Base-by-base conservation (phyloP, 768 basidiomycete genomes). In the Russula griseocarnosa region DNA sequence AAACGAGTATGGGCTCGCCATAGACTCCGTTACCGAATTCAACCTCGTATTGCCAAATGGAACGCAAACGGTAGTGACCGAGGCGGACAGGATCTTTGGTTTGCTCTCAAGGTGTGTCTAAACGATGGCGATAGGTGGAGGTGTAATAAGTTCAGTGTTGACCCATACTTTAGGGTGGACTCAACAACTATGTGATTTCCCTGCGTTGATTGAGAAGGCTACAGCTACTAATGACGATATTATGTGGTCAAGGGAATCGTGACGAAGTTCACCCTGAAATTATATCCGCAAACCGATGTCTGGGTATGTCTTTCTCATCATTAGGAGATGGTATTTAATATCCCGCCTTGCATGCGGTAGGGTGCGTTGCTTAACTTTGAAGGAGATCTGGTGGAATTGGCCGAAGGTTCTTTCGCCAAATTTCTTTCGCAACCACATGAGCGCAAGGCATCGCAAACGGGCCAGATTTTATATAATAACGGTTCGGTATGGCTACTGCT, bases 401-500 rank as follows among this genome's bases (percentile, higher is more conserved):
- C 58, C 5, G 9, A 59, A 55, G 24, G 9, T 8, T 22, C 58
- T 0, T 54, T 64, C 13, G 52, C 22, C 26, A 26, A 47, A 8
- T 64, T 49, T 46, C 26, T 64, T 24, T 8, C 6, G 0, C 44
- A n/a, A 28, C 18, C 44, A 30, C 63, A 60, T 26, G 63, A 64
- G 20, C 26, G 0, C 38, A 64, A 34, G 63, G 63, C 44, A 5
- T 46, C 46, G 1, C 63, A 60, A 28, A 3, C 54, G 34, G 63
- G 52, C 16, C 44, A 20, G n/a, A 42, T 64, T 50, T 18, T 16
- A 4, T 64, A 49, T 14, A 54, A 0, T 3, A 59, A 64, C 16
- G 46, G 53, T 58, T 47, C 44, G 22, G 63, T 64, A 47, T 38
- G 64, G 10, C 10, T 32, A 82, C 81, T 82, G 80, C 71, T 67